A percentile compares a stretch with the other conserved stretches of the same genome.
These are phyloP conservation scores for Hymenoscyphus albidus DNA, from an alignment of 2,329 filamentous ascomycete species.

Conservation along the genomic window DNA sequence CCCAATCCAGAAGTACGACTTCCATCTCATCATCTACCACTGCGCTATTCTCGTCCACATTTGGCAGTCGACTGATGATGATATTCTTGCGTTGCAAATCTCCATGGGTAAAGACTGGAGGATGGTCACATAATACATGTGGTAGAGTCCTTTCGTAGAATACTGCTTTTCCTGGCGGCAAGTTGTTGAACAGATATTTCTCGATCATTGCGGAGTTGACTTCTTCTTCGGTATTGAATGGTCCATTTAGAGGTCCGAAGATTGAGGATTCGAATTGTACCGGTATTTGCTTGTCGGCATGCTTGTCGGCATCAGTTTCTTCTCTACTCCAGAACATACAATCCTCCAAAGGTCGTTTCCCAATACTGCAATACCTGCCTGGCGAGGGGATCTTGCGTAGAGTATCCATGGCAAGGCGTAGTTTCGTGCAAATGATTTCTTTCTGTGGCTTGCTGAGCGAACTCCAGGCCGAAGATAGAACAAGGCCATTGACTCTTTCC, in stretches of 20 bases:
- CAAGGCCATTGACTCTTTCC: conserved; percentile 1
- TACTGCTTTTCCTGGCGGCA: neutral
- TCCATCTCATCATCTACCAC: neutral
- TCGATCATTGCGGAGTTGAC: neutral
- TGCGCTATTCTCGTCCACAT: conserved; percentile 5
- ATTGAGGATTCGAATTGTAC: too few species aligned
- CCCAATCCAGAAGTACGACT: conserved; percentile 21
- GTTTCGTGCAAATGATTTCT: neutral
- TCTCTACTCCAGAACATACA: neutral
- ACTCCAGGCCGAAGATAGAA: neutral
- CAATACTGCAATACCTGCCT: neutral
- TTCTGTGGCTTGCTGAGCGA: neutral
- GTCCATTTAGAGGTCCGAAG: neutral
- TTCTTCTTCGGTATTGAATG: neutral
- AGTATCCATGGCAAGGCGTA: neutral
- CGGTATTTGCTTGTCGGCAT: too few species aligned
- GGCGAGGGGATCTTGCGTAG: neutral
- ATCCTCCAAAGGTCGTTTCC: neutral
- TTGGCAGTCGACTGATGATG: conserved; percentile 10
- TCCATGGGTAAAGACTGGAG: conserved; percentile 18
- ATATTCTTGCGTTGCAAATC: conserved; percentile 24
- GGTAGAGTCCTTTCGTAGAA: neutral
- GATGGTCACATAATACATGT: neutral
- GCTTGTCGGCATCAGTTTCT: neutral
- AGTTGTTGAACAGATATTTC: neutral